A percentile compares a stretch with the other conserved stretches of the same genome.
Evolutionary conservation across 768 basidiomycete species (phyloP).

Genomic region (Suillus cothurnatus): DNA sequence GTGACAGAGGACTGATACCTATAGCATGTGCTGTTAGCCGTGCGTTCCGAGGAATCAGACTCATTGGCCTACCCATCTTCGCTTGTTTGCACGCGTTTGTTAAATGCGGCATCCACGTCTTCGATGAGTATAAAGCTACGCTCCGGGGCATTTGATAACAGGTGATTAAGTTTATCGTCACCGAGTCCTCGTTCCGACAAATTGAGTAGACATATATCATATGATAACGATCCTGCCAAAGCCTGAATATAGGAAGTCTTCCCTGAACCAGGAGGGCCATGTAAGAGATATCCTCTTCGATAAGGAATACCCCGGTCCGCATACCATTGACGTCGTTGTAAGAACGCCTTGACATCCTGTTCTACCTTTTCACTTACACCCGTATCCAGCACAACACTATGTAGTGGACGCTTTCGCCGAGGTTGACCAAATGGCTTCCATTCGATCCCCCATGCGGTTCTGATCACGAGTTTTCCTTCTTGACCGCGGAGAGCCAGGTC

Average conservation of each 20-base stretch:
- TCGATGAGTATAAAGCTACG: constrained; percentile 94
- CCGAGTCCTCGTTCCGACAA: constrained; percentile 94
- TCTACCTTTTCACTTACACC: constrained; percentile 88
- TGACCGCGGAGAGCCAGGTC: constrained; percentile 83
- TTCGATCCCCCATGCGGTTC: constrained; percentile 95
- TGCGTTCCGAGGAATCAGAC: not conserved
- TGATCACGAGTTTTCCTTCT: constrained; percentile 94
- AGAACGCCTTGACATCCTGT: constrained; percentile 77
- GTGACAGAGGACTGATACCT: constrained; percentile 96
- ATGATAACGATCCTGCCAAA: constrained; percentile 86
- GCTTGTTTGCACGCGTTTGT: constrained; percentile 84
- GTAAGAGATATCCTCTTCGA: constrained; percentile 89
- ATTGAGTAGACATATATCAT: constrained; percentile 96
- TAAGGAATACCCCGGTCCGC: constrained; percentile 99
- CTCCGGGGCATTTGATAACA: constrained; percentile 91
- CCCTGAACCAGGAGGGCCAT: constrained; percentile 97
- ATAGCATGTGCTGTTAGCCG: constrained; percentile 1
- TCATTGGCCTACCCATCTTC: constrained; percentile 80
- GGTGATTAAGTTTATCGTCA: constrained; percentile 94
- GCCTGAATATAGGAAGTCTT: constrained; percentile 99
- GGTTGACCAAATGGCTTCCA: constrained; percentile 97
- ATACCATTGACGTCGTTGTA: constrained; percentile 89
- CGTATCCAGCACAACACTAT: constrained; percentile 84
- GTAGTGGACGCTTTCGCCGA: constrained; percentile 78
- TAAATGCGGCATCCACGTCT: constrained; percentile 97